Conservation (phyloP, 805 yeast genomes). For the Wickerhamiella qilinensis region DNA sequence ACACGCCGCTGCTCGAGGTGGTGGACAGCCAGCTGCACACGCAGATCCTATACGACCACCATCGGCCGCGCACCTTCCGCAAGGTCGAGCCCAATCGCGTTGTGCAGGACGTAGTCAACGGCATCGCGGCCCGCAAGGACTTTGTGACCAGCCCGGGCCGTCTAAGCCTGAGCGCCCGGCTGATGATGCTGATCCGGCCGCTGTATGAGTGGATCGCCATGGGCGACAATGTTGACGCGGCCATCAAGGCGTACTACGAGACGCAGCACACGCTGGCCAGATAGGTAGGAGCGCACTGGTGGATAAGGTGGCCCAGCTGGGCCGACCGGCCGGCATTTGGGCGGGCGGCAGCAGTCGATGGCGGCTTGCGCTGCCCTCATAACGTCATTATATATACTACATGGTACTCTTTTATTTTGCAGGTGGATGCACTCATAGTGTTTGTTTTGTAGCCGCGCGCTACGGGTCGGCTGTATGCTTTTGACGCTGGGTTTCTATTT, state of each 20-base stretch:
- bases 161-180: neutral
- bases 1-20: constrained; percentile 13
- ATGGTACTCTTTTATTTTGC: no score
- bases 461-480: no score
- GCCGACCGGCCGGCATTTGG: no score
- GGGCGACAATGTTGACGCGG: neutral
- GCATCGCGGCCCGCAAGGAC: neutral
- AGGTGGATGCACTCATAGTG: no score
- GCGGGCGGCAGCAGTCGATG: no score
- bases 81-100: neutral
- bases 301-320: no score
- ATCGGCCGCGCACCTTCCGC: neutral
- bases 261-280: no score
- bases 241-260: neutral
- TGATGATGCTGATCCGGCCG: neutral
- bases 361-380: no score
- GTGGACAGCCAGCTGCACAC: constrained; percentile 59
- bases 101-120: neutral
- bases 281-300: no score
- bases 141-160: neutral
- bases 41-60: constrained; percentile 2
- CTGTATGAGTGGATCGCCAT: neutral
- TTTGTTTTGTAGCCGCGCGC: no score
- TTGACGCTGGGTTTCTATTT: no score
- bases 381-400: no score